phyloP scores from a whole-genome alignment of 1,284 basidiomycete genomes.

The Phylloboletellus chloephorus region DNA sequence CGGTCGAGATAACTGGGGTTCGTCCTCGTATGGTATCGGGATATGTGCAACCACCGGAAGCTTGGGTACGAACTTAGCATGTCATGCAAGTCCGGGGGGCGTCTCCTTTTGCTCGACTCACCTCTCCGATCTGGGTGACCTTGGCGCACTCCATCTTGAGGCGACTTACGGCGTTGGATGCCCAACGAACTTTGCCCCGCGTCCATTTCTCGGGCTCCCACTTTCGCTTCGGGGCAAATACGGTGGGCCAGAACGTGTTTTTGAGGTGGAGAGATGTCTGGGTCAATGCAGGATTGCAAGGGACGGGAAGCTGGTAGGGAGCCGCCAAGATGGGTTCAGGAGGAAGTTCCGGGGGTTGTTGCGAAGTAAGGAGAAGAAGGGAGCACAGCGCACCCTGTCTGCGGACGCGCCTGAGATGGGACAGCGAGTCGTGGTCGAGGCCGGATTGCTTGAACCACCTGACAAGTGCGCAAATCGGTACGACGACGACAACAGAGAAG shows the following conservation, averaged over 20 bases:
- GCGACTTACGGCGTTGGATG: slow-evolving; percentile 59
- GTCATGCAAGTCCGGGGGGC: no score
- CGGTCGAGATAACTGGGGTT: slow-evolving; percentile 31
- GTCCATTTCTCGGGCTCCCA: slow-evolving; percentile 68
- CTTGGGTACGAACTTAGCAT: slow-evolving; percentile 41
- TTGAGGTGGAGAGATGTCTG: slow-evolving; percentile 63
- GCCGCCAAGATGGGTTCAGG: slow-evolving; percentile 35
- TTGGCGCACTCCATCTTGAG: slow-evolving; percentile 49
- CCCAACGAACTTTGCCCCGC: slow-evolving; percentile 61
- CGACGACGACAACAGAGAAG: not conserved
- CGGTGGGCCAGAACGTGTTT: slow-evolving; percentile 75
- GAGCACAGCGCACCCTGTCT: slow-evolving; percentile 45
- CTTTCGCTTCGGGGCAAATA: slow-evolving; percentile 68
- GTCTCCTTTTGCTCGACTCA: slow-evolving; percentile 28
- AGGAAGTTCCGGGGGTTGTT: slow-evolving; percentile 35
- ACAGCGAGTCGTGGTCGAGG: slow-evolving; percentile 56
- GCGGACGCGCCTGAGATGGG: slow-evolving; percentile 78
- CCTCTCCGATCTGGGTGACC: slow-evolving; percentile 51
- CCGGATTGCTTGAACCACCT: slow-evolving; percentile 63
- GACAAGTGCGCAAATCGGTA: slow-evolving; percentile 6
- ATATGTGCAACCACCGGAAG: slow-evolving; percentile 75
- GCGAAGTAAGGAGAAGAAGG: slow-evolving; percentile 47
- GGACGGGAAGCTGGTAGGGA: slow-evolving; percentile 62
- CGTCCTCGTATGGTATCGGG: slow-evolving; percentile 51
- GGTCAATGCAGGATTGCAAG: slow-evolving; percentile 68